Conservation (phyloP, 2,329 filamentous ascomycete genomes). For the Daldinia eschscholtzii region DNA sequence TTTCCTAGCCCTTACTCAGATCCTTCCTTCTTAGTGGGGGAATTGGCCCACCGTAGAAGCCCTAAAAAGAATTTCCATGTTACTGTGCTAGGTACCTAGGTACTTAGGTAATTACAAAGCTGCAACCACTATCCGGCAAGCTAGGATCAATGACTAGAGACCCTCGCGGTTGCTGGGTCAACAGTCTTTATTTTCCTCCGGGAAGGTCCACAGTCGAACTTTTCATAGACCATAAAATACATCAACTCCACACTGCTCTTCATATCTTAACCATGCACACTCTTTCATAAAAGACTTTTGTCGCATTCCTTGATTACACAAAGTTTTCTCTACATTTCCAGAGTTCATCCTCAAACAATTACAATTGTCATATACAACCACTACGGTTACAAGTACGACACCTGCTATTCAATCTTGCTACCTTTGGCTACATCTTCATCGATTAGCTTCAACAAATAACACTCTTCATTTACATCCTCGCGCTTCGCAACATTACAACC, state of each 20-base stretch:
- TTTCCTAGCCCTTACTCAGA: neutral
- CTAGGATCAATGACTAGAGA: neutral
- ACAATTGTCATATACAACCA: constrained; percentile 18
- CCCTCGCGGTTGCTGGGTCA: constrained; percentile 44
- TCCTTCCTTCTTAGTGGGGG: neutral
- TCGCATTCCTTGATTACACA: constrained; percentile 23
- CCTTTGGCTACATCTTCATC: constrained; percentile 1
- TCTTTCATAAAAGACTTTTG: constrained; percentile 27
- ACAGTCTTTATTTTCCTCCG: constrained; percentile 35
- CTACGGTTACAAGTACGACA: constrained; percentile 25
- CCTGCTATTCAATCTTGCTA: constrained; percentile 3
- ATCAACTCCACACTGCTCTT: constrained; percentile 5
- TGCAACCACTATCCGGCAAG: constrained; percentile 24
- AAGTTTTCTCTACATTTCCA: constrained; percentile 29
- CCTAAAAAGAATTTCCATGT: neutral
- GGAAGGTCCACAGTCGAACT: constrained; percentile 20
- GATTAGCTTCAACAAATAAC: neutral
- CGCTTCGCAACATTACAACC: constrained; percentile 4
- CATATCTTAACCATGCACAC: constrained; percentile 32
- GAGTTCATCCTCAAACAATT: constrained; percentile 24
- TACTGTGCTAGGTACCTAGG: neutral
- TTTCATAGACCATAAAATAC: constrained; percentile 1
- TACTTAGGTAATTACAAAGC: neutral
- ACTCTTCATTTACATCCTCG: neutral
- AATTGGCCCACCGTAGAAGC: neutral